A percentile compares a stretch with the other conserved stretches of the same genome.
These are phyloP conservation scores for Amphibolis antarctica DNA, from an alignment of 106 monocot genomes.

Conservation along the genomic window DNA sequence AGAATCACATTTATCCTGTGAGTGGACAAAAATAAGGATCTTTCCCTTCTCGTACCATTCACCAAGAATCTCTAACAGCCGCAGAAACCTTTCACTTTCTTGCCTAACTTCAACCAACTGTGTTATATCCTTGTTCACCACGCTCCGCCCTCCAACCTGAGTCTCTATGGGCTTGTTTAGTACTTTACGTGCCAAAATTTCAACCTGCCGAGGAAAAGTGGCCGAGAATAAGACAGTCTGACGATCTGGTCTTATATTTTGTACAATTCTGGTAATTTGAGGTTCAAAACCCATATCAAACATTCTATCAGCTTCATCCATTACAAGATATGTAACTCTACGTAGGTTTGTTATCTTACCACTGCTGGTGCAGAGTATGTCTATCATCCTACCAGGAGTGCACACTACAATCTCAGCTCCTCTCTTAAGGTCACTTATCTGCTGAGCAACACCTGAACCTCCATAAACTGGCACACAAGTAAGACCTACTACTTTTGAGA, in stretches of 20 bases:
- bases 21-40: slow-evolving; percentile 93
- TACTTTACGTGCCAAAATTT: slow-evolving; percentile 75
- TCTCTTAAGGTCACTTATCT: slow-evolving; percentile 91
- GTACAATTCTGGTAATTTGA: slow-evolving; percentile 84
- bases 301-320: slow-evolving; percentile 99
- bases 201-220: slow-evolving; percentile 94
- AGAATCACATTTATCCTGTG: slow-evolving; percentile 95
- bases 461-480: slow-evolving; percentile 91
- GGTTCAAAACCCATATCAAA: slow-evolving; percentile 99
- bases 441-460: slow-evolving; percentile 96
- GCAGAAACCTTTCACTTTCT: slow-evolving; percentile 72
- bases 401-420: slow-evolving; percentile 98
- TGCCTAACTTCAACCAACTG: slow-evolving; percentile 85
- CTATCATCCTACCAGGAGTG: slow-evolving; percentile 97
- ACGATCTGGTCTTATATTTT: slow-evolving; percentile 82
- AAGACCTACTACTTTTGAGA: slow-evolving; percentile 58
- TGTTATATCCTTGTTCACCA: slow-evolving; percentile 84
- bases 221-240: slow-evolving; percentile 96
- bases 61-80: slow-evolving; percentile 79
- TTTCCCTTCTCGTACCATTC: slow-evolving; percentile 99
- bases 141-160: slow-evolving; percentile 94
- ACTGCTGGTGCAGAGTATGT: slow-evolving; percentile 84
- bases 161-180: slow-evolving; percentile 85
- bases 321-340: slow-evolving; percentile 89
- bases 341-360: slow-evolving; percentile 93